Percentiles rank a stretch among this genome's conserved stretches.
Evolutionary conservation across 768 basidiomycete genomes (phyloP).

Genomic region (Suillus subalutaceus): DNA sequence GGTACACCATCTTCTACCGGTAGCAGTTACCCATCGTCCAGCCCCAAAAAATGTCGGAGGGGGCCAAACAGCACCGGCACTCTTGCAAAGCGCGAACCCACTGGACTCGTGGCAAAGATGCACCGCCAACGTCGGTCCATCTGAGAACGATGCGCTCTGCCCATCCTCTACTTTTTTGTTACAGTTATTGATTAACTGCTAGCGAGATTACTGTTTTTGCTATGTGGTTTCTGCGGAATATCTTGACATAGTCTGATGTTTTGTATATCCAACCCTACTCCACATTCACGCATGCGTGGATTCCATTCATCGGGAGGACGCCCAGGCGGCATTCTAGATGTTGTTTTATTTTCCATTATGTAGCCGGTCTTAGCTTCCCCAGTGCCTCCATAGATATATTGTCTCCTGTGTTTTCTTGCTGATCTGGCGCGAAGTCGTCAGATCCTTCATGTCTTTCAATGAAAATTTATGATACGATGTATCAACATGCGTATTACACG

Average conservation of each 20-base stretch:
- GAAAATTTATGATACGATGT: neutral
- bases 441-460: neutral
- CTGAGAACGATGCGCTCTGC: conserved; percentile 3
- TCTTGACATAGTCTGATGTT: neutral
- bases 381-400: neutral
- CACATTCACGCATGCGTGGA: conserved; percentile 5
- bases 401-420: neutral
- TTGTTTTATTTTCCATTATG: neutral
- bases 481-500: neutral
- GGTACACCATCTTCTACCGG: neutral
- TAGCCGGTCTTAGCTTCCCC: neutral
- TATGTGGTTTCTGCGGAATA: neutral
- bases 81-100: conserved; percentile 9
- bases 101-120: neutral
- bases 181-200: conserved; percentile 16
- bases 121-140: conserved; percentile 6
- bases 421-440: neutral
- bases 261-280: neutral
- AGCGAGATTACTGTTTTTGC: neutral
- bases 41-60: conserved; percentile 1
- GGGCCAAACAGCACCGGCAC: neutral
- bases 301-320: neutral
- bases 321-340: conserved; percentile 4
- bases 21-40: neutral
- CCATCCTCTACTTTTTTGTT: conserved; percentile 8